Base-by-base conservation (phyloP, 345 rosid genomes). In the Crucihimalaya himalaica region DNA sequence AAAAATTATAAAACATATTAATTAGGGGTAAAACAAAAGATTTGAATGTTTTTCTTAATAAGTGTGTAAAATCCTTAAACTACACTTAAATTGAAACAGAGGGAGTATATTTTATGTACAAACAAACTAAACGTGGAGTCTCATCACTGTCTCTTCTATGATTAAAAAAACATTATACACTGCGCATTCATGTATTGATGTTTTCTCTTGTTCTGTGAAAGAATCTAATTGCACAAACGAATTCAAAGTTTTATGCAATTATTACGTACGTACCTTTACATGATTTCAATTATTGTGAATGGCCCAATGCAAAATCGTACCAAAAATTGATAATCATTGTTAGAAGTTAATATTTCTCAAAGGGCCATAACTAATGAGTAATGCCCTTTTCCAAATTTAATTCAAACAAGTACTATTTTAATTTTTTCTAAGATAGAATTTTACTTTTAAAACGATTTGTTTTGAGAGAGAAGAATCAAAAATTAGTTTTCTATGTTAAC, bases 81-180 rank as follows among this genome's bases (percentile, higher is more conserved):
- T n/a, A n/a, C n/a, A n/a, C n/a, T n/a, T n/a, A n/a, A n/a, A n/a
- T n/a, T n/a, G n/a, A n/a, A n/a, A n/a, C n/a, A n/a, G n/a, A n/a
- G n/a, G n/a, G n/a, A n/a, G n/a, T n/a, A n/a, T n/a, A 2, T 45
- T 46, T 11, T 64, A 11, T 32, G 8, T 28, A 63, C 31, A 46
- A 46, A 64, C 42, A 64, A 64, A 64, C 69, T 48, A 65, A 65
- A 48, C 5, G 29, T 48, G 29, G 43, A 32, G 70, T 65, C 70
- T 31, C 48, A 65, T 48, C 70, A 48, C 13, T 48, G 45, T 65
- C 70, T 34, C 20, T 8, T 48, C 20, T 48, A 32, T 50, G 43
- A 35, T 65, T 48, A 13, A 20, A 64, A 11, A 7, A 12, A 2
- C 21, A 18, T 28, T n/a, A 63, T 63, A 27, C 23, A 16, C 25